Evolutionary conservation across 345 rosid species (phyloP).

Genomic region (Acer yangbiense): DNA sequence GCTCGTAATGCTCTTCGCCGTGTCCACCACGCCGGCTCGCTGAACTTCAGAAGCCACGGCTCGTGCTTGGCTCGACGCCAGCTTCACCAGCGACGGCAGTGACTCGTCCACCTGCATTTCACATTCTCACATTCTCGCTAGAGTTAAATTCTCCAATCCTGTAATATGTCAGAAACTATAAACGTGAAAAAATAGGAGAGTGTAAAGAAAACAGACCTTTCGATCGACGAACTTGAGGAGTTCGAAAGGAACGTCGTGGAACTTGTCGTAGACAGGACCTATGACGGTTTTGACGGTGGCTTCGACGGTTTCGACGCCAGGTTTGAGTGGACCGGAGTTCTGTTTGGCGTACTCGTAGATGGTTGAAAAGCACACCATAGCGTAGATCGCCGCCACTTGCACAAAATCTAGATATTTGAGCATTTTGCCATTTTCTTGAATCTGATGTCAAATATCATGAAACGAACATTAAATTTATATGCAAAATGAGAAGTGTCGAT

Average conservation of each 20-base stretch:
- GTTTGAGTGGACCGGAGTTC: slow-evolving; percentile 69
- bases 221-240: slow-evolving; percentile 70
- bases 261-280: slow-evolving; percentile 62
- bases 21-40: slow-evolving; percentile 51
- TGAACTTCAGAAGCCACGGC: slow-evolving; percentile 64
- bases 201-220: slow-evolving; percentile 39
- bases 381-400: slow-evolving; percentile 47
- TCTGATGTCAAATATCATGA: slow-evolving; percentile 19
- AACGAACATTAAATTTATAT: not conserved
- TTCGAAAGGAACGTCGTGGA: slow-evolving; percentile 55
- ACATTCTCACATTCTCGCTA: not conserved
- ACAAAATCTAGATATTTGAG: slow-evolving; percentile 71
- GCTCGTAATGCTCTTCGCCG: slow-evolving; percentile 44
- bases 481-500: not conserved
- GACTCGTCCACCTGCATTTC: slow-evolving; percentile 59
- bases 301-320: slow-evolving; percentile 68
- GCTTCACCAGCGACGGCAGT: slow-evolving; percentile 67
- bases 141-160: not conserved
- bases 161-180: not conserved
- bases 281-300: slow-evolving; percentile 57
- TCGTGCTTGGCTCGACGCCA: slow-evolving; percentile 53
- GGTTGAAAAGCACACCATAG: slow-evolving; percentile 40
- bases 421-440: slow-evolving; percentile 32
- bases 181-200: too few relatives aligned
- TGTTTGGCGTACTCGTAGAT: slow-evolving; percentile 73